phyloP scores from a whole-genome alignment of 176 grass and related monocot species.

The Aegilops umbellulata region DNA sequence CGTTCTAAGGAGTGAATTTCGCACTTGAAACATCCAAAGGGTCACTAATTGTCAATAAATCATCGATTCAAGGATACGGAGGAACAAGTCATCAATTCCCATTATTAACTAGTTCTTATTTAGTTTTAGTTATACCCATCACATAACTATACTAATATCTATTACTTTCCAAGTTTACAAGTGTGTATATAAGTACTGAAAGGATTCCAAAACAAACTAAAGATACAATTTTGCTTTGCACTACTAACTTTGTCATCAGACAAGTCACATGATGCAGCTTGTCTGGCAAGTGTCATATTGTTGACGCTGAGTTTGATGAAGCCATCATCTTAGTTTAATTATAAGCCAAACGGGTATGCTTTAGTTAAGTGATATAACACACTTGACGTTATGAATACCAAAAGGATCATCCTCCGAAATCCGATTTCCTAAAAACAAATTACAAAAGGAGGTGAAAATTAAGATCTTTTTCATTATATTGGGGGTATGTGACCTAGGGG shows the following conservation, averaged over 20 bases:
- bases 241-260: neutral
- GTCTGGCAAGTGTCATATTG: neutral
- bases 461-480: neutral
- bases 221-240: neutral
- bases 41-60: neutral
- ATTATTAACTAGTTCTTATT: neutral
- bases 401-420: neutral
- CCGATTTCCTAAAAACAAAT: neutral
- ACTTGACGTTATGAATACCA: neutral
- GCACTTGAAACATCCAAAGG: neutral
- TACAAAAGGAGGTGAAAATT: neutral
- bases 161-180: constrained; percentile 7
- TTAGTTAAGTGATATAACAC: neutral
- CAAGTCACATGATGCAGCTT: neutral
- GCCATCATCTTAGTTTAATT: neutral
- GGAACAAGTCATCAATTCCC: neutral
- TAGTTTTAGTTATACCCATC: neutral
- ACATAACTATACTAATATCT: neutral
- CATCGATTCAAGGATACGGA: neutral
- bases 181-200: neutral
- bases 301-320: neutral
- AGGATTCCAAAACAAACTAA: neutral
- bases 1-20: neutral
- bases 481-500: too few species aligned
- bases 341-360: neutral